Conservation (phyloP, 139 green algal genomes). For the Tetradesmus lagerheimii region DNA sequence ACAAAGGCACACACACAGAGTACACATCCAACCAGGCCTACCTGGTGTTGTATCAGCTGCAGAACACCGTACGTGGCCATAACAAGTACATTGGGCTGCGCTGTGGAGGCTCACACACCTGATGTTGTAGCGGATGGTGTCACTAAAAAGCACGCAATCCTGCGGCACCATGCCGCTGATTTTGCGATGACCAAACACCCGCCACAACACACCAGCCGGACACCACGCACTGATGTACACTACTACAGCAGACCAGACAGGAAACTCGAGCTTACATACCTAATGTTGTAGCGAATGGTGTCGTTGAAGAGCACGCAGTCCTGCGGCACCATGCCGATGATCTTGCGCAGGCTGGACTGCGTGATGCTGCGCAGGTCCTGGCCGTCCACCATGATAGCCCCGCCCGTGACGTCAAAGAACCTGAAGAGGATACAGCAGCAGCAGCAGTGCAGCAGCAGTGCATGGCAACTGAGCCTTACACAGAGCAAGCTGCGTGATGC, state of each 20-base stretch:
- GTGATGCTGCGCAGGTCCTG: slow-evolving; percentile 81
- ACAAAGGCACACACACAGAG: no score
- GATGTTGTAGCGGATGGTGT: slow-evolving; percentile 91
- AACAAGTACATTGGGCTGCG: no score
- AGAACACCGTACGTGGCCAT: no score
- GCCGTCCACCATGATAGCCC: slow-evolving; percentile 81
- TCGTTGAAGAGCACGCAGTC: slow-evolving; percentile 90
- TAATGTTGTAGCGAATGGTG: slow-evolving; percentile 91
- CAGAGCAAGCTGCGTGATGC: slow-evolving; percentile 87
- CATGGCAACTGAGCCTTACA: no score
- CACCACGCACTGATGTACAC: no score
- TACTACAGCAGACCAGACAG: no score
- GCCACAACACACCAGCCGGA: background rate
- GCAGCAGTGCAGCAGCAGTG: no score
- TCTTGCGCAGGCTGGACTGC: slow-evolving; percentile 66
- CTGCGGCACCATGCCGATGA: slow-evolving; percentile 77
- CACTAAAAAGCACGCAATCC: slow-evolving; percentile 87
- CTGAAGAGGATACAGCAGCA: slow-evolving; percentile 56
- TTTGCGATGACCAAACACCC: background rate
- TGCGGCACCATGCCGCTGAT: slow-evolving; percentile 79
- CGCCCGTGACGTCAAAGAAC: slow-evolving; percentile 72
- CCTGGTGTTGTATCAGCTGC: no score
- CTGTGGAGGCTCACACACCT: slow-evolving; percentile 30
- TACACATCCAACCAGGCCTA: no score
- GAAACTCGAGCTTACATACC: no score